Percentiles rank a stretch among this genome's conserved stretches.
Conservation (phyloP, 345 rosid genomes). For the Acer negundo region DNA sequence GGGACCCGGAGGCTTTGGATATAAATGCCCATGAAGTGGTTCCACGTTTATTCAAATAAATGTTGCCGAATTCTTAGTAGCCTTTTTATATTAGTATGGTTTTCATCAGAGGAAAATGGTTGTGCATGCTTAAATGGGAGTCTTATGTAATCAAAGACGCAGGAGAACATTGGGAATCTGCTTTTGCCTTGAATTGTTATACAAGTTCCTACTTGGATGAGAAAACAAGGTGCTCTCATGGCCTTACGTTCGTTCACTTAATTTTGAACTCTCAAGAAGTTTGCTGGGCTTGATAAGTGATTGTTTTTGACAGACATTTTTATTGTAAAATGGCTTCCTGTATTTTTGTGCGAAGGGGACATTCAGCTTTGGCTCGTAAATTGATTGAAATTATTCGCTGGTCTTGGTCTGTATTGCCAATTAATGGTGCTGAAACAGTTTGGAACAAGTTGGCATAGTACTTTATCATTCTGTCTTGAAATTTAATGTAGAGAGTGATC, state of each 20-base stretch:
- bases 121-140: neutral
- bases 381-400: neutral
- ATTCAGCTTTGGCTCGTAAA: neutral
- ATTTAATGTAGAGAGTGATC: neutral
- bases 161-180: neutral
- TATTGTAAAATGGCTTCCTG: conserved; percentile 17
- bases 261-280: conserved; percentile 10
- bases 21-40: conserved; percentile 75
- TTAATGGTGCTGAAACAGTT: conserved; percentile 5
- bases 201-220: conserved; percentile 19
- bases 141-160: neutral
- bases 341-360: conserved; percentile 15
- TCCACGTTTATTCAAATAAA: conserved; percentile 82
- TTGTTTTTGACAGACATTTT: conserved; percentile 14
- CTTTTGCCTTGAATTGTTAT: conserved; percentile 12
- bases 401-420: neutral
- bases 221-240: conserved; percentile 18
- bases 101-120: conserved; percentile 15
- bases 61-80: conserved; percentile 36
- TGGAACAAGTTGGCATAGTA: neutral
- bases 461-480: neutral
- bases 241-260: conserved; percentile 14
- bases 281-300: conserved; percentile 9
- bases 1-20: conserved; percentile 86
- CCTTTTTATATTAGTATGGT: neutral